Evolutionary conservation across 169 alveolate species (phyloP), one percentile per base, ranked within the genome.

Genomic region (Plasmodium chabaudi): DNA sequence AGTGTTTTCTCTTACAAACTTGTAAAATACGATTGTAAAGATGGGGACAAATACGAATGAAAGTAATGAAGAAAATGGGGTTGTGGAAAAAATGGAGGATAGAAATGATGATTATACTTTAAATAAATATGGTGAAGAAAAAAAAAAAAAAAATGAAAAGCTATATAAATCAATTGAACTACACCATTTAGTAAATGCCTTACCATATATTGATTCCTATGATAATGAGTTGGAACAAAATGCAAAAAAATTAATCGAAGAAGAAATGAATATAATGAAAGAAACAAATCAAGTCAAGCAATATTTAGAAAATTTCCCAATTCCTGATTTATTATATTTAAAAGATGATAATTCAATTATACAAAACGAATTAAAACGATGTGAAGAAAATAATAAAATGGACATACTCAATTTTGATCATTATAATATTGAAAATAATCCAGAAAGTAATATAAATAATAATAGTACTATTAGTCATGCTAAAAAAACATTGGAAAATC

Each of bases 241-340:
- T 34, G 87, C 87, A 46, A 73, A 73, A 73, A 60, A 34, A 10
- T 6, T 73, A 60, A 72, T 73, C 4, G 87, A 73, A 73, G 87
- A 73, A 73, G 87, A 73, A 60, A 73, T 73, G 87, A 73, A 39
- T 17, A 59, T 73, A 73, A 73, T 73, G 87, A 21, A 73, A 19
- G 46, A 73, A 19, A 47, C 59, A 59, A 73, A 73, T 44, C 73
- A 73, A 46, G 21, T 73, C 21, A 73, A 73, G 59, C 46, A 73
- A 39, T 73, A 73, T 73, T 49, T 73, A 25, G 64, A 73, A 59
- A 44, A 25, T 44, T 73, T 57, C 9, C 72, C 46, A 4, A 13
- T 59, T 7, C 87, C 87, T n/a, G 42, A 19, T n/a, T 39, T 53
- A 19, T 44, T 61, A 27, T 57, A 73, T 49, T 13, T 60, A 42